These are phyloP conservation scores for Trichoderma parareesei DNA, from an alignment of 495 filamentous ascomycete genomes.

Conservation along the genomic window DNA sequence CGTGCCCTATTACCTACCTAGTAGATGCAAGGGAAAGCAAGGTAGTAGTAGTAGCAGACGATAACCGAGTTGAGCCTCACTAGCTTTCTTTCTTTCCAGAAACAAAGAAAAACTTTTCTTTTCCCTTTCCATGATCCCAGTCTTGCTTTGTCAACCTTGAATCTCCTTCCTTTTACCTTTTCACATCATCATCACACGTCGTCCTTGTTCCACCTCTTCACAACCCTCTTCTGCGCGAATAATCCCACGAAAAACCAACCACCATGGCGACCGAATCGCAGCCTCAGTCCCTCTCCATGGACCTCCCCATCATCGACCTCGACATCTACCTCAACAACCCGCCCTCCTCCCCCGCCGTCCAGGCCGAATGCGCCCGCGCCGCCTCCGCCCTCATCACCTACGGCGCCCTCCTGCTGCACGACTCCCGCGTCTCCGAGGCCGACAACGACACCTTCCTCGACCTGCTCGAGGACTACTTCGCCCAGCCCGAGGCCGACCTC, in stretches of 20 bases:
- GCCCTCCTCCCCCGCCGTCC: conserved; percentile 26
- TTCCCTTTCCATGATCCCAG: too few relatives aligned
- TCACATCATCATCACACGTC: not conserved
- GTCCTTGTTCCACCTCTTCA: not conserved
- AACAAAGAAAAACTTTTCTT: too few relatives aligned
- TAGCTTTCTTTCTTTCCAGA: too few relatives aligned
- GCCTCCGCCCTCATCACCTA: conserved; percentile 40
- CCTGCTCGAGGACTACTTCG: conserved; percentile 47
- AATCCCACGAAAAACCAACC: not conserved
- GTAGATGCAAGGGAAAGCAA: not conserved
- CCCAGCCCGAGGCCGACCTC: conserved; percentile 35
- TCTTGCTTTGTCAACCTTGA: too few relatives aligned
- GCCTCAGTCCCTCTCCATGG: conserved; percentile 30
- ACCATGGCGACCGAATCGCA: conserved; percentile 6
- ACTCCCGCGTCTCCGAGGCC: conserved; percentile 40
- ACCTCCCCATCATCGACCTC: conserved; percentile 45
- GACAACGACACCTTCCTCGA: conserved; percentile 43
- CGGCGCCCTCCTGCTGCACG: conserved; percentile 43
- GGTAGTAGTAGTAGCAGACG: too few relatives aligned
- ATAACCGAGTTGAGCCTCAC: too few relatives aligned
- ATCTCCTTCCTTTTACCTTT: too few relatives aligned
- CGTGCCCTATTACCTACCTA: too few relatives aligned
- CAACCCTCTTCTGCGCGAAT: not conserved
- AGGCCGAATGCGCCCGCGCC: conserved; percentile 36
- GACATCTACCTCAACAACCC: conserved; percentile 35